These are phyloP conservation scores for Clavispora asparagi DNA, from an alignment of 805 yeast species.

Conservation along the genomic window DNA sequence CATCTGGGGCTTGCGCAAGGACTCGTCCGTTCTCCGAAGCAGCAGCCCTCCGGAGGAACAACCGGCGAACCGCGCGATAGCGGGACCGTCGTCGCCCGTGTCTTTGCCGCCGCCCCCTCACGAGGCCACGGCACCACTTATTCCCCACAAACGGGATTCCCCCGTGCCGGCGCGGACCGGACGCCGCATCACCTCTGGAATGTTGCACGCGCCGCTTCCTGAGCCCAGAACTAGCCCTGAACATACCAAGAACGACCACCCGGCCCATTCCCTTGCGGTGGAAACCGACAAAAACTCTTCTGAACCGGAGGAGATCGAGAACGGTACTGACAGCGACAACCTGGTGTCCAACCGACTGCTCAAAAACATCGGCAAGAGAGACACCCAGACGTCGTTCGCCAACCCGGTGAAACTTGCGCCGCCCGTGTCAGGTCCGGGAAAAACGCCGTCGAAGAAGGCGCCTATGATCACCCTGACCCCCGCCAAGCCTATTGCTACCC, in stretches of 20 bases:
- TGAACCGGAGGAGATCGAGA: conserved; percentile 7
- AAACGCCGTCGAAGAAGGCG: conserved; percentile 7
- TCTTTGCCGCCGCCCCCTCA: conserved; percentile 33
- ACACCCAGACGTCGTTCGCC: neutral
- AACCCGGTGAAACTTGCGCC: conserved; percentile 1
- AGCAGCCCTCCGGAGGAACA: neutral
- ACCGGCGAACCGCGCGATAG: neutral
- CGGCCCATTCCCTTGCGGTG: conserved; percentile 1
- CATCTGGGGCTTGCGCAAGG: conserved; percentile 9
- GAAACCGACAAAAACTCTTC: neutral
- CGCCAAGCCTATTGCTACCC: neutral
- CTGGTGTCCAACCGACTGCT: conserved; percentile 6
- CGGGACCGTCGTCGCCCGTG: conserved; percentile 5
- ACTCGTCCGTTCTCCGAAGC: neutral
- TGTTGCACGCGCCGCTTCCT: conserved; percentile 30
- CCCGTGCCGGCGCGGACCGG: conserved; percentile 12
- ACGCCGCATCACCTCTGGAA: conserved; percentile 36
- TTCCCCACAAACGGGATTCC: conserved; percentile 26
- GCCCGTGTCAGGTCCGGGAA: conserved; percentile 2
- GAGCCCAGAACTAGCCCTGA: neutral
- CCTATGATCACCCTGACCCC: conserved; percentile 11
- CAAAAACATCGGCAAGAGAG: neutral
- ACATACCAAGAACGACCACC: conserved; percentile 2
- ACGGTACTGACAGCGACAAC: conserved; percentile 9
- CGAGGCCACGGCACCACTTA: conserved; percentile 10